phyloP scores from a whole-genome alignment of 805 yeast species.

The Saturnispora serradocipensis region DNA sequence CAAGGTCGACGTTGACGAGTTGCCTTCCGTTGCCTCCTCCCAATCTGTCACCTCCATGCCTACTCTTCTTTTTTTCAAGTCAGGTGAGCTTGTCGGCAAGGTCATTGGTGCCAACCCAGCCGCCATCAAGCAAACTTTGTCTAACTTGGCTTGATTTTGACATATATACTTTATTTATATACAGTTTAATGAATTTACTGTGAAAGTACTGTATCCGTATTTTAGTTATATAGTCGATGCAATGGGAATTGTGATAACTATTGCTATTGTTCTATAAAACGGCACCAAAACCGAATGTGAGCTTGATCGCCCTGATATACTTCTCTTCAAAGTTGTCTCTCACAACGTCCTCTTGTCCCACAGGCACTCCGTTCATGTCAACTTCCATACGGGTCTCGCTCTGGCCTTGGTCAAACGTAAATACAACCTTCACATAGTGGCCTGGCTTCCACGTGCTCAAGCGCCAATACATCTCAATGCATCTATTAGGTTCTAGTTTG shows the following conservation, averaged over 20 bases:
- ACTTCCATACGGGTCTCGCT: constrained; percentile 74
- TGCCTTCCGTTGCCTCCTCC: constrained; percentile 65
- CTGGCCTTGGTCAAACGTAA: constrained; percentile 66
- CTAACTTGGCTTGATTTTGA: constrained; percentile 23
- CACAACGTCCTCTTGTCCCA: constrained; percentile 90
- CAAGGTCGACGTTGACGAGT: constrained; percentile 88
- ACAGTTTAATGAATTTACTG: not conserved
- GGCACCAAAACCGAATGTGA: constrained; percentile 94
- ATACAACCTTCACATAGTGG: constrained; percentile 60
- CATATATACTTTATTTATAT: not conserved
- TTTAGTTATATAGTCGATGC: no score
- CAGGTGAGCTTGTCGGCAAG: constrained; percentile 68
- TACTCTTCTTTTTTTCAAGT: constrained; percentile 65
- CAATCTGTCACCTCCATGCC: constrained; percentile 52
- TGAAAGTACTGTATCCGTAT: no score
- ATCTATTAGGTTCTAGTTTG: constrained; percentile 48
- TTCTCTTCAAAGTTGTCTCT: constrained; percentile 79
- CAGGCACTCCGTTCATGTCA: constrained; percentile 79
- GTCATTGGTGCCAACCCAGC: constrained; percentile 89
- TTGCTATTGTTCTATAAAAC: constrained; percentile 39
- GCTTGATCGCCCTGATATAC: constrained; percentile 80
- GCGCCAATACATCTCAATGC: constrained; percentile 76
- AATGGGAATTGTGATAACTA: no score
- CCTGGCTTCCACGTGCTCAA: constrained; percentile 82
- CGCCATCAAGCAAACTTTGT: constrained; percentile 57